Base-by-base conservation (phyloP, 2,329 filamentous ascomycete genomes). In the Talaromyces sp. region DNA sequence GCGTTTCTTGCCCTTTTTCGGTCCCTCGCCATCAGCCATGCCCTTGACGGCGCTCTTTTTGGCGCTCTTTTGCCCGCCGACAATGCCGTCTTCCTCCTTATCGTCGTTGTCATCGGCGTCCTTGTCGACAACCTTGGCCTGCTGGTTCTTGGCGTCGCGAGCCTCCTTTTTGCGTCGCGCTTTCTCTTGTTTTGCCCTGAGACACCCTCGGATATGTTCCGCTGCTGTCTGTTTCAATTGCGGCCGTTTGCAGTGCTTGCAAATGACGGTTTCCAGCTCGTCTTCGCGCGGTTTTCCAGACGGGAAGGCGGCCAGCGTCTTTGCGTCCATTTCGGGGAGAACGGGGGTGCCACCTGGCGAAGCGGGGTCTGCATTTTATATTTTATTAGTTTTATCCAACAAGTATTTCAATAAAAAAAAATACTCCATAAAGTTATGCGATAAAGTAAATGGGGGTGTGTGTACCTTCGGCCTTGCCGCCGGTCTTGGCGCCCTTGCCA, bases 211-310 rank as follows among this genome's bases (percentile, higher is more conserved):
- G 63, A 96, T 91, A 71, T 99, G 94, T 18, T 86, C 85, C 62
- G 89, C 88, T 1, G 91, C 89, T 0, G 87, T 87, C 34, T 86
- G 86, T 69, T 89, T 90, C 14, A 95, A 81, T 12, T 96, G 85
- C 57, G 90, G 90, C 69, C 96, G 93, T 77, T 95, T 96, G 79
- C 94, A 99, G 74, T 96, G 92, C 74, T 95, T 97, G 83, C 94
- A 99, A 67, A 89, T 84, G 57, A 95, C 87, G 9, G 91, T 84
- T 65, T 96, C 91, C 10, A 90, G 85, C 61, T 82, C 83, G 70
- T 96, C 93, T 68, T 92, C 88, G 67, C 96, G 83, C 0, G 92
- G 92, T 62, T 89, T 87, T 64, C 92, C 91, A 54, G 89, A 93
- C 4, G 87, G 83, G 75, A 97, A 97, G 4, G 90, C 90, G 63